phyloP scores from a whole-genome alignment of 495 filamentous ascomycete genomes.

The Parmelia sp. region DNA sequence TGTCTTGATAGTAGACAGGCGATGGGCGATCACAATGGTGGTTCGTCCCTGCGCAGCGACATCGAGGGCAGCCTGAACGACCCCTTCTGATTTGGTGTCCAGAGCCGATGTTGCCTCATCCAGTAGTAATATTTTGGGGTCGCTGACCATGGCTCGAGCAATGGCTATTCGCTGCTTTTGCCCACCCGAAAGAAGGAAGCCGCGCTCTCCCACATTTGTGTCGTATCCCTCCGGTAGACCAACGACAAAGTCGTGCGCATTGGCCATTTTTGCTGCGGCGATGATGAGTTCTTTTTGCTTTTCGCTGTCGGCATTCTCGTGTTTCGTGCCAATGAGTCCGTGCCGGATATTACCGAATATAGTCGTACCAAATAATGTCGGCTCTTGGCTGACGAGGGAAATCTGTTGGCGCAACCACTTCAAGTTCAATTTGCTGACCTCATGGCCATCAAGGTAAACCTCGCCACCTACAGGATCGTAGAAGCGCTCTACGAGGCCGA shows the following conservation, averaged over 20 bases:
- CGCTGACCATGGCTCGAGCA: constrained; percentile 83
- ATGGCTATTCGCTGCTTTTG: constrained; percentile 93
- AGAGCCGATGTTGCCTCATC: constrained; percentile 93
- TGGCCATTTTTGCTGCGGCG: constrained; percentile 81
- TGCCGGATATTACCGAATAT: constrained; percentile 83
- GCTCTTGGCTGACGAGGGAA: constrained; percentile 82
- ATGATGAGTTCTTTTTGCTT: constrained; percentile 62
- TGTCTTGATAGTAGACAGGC: constrained; percentile 86
- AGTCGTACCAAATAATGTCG: constrained; percentile 74
- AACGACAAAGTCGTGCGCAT: constrained; percentile 86
- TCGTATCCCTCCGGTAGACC: constrained; percentile 84
- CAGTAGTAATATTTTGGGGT: constrained; percentile 91
- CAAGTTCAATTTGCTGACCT: constrained; percentile 75
- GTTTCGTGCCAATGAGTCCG: constrained; percentile 79
- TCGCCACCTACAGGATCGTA: constrained; percentile 79
- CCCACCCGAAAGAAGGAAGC: constrained; percentile 85
- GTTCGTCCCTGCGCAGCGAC: constrained; percentile 83
- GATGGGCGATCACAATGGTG: constrained; percentile 93
- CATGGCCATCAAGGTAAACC: constrained; percentile 76
- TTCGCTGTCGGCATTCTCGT: constrained; percentile 59
- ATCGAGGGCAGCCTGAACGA: constrained; percentile 90
- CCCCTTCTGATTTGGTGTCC: constrained; percentile 92
- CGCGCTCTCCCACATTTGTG: constrained; percentile 91
- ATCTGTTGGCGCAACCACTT: constrained; percentile 90
- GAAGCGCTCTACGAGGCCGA: constrained; percentile 87